Evolutionary conservation across 306 rosid species (phyloP).

Genomic region (Senna tora): DNA sequence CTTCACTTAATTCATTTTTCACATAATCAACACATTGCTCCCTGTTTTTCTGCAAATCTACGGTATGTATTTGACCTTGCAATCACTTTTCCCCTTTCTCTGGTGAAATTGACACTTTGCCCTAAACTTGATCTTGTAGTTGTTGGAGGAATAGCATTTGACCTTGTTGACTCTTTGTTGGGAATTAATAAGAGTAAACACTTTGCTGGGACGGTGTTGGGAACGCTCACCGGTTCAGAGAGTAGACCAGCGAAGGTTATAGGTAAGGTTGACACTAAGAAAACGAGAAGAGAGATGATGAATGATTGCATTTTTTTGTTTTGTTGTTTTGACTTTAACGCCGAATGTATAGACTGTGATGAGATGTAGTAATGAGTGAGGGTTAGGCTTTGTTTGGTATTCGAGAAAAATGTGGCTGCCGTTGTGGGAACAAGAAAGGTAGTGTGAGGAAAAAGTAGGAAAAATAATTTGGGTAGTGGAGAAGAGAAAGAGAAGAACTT

Average conservation of each 20-base stretch:
- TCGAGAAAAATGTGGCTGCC: constrained; percentile 38
- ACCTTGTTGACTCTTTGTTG: no score
- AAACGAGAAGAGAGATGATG: constrained; percentile 23
- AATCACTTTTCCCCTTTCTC: no score
- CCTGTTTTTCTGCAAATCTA: no score
- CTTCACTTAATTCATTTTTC: no score
- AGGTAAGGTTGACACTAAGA: constrained; percentile 25
- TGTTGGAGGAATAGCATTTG: no score
- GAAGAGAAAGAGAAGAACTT: no score
- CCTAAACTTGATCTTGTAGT: no score
- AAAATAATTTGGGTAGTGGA: no score
- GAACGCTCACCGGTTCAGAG: constrained; percentile 63
- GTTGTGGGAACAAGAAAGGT: neutral
- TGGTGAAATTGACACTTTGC: no score
- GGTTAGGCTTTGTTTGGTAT: constrained; percentile 29
- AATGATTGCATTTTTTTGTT: constrained; percentile 49
- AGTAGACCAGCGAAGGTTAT: constrained; percentile 55
- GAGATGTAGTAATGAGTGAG: neutral
- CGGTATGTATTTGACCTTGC: no score
- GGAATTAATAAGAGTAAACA: no score
- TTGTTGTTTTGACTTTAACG: neutral
- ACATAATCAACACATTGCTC: no score
- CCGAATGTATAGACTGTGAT: neutral
- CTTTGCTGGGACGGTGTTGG: constrained; percentile 82
- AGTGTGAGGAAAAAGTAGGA: constrained; percentile 13